These are phyloP conservation scores for Cytospora piceicola DNA, from an alignment of 2,329 filamentous ascomycete genomes.

Conservation along the genomic window DNA sequence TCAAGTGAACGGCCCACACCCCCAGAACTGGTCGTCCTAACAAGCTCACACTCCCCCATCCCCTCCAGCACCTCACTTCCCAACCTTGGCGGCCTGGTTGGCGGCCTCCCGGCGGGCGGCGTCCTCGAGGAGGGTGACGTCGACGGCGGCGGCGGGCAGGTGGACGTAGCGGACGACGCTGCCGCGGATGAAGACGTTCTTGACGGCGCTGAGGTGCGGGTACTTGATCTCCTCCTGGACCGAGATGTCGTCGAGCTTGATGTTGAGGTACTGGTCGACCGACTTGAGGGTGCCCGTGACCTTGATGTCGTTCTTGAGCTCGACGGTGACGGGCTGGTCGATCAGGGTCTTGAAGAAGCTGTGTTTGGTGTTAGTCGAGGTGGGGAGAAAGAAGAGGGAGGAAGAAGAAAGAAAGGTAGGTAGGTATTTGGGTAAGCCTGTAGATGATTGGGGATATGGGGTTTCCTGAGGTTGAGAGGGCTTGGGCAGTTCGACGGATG, in stretches of 20 bases:
- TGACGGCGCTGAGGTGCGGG: constrained; percentile 86
- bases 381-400: no score
- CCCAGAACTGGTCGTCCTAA: not conserved
- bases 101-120: constrained; percentile 78
- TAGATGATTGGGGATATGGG: no score
- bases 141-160: constrained; percentile 78
- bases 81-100: constrained; percentile 58
- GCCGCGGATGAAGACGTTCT: constrained; percentile 94
- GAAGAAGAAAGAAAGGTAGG: no score
- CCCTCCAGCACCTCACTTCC: constrained; percentile 49
- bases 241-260: constrained; percentile 94
- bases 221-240: constrained; percentile 94
- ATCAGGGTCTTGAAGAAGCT: constrained; percentile 99
- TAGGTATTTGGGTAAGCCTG: no score
- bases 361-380: constrained; percentile 11
- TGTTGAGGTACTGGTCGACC: constrained; percentile 98
- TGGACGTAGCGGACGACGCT: constrained; percentile 94
- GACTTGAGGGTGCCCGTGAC: constrained; percentile 95
- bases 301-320: constrained; percentile 99
- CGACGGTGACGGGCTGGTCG: constrained; percentile 94
- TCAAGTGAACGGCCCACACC: no score
- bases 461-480: not conserved
- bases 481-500: not conserved
- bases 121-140: constrained; percentile 86
- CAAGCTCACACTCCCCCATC: not conserved